Evolutionary conservation across 495 filamentous ascomycete species (phyloP), one percentile per base, ranked within the genome.

Genomic region (Penicillium goetzii): DNA sequence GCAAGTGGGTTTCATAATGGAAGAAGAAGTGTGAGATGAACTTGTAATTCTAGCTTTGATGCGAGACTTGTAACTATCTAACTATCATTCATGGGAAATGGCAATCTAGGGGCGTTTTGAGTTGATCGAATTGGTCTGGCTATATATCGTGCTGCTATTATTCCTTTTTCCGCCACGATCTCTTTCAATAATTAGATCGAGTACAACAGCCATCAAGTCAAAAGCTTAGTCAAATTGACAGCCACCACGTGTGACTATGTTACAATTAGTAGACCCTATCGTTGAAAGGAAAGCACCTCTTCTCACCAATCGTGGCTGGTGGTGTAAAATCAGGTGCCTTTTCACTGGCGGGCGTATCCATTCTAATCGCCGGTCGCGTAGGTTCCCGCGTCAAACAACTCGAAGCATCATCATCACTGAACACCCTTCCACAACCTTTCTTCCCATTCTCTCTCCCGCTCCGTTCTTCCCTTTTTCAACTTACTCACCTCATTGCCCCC

Each of bases 1-100:
- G 79, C n/a, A 79, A 72, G 38, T 81, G 77, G 77, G 54, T 82
- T 23, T 75, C 77, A 23, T 80, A 71, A 34, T 25, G 4, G 15
- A 41, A 10, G 19, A 41, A 56, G 10, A 9, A 10, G 34, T 8
- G 19, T 43, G 40, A 43, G 17, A 30, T 38, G 8, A 21, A n/a
- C 43, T 15, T 61, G 59, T 61, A 43, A 28, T 55, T 51, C 30
- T 52, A 60, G 28, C 34, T 34, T 33, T 54, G 7, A 26, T 58
- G 32, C 14, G 2, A 47, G 19, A n/a, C 26, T 14, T 59, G 30
- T 59, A 33, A 25, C 43, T 47, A 47, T 23, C 43, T 25, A 4
- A 32, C 6, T 49, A 41, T 59, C 21, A 52, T n/a, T 11, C 23
- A 23, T 25, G 21, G 14, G 21, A 28, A 49, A 25, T 50, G 40